Conservation (phyloP, 352 stramenopile genomes). For the Phytopythium chamaehyphon region DNA sequence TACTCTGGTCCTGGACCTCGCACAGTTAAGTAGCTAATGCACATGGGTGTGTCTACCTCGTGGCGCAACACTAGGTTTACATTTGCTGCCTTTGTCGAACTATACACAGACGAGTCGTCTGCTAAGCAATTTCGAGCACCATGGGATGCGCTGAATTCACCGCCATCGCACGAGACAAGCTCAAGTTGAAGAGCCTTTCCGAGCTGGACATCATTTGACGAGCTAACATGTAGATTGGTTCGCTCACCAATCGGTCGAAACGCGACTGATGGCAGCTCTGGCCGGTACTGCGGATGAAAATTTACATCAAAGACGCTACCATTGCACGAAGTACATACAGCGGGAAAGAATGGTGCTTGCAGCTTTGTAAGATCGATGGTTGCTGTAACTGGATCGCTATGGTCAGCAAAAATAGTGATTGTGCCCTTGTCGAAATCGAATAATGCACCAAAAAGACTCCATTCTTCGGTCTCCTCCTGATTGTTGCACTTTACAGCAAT, state of each 20-base stretch:
- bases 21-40: constrained; percentile 63
- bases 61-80: constrained; percentile 81
- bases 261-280: constrained; percentile 39
- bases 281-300: constrained; percentile 55
- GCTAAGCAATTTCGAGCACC: constrained; percentile 59
- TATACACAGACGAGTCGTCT: constrained; percentile 82
- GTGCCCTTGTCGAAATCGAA: constrained; percentile 72
- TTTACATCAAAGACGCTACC: constrained; percentile 56
- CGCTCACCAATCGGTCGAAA: constrained; percentile 31
- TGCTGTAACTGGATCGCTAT: constrained; percentile 33
- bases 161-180: constrained; percentile 66
- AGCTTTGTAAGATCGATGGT: constrained; percentile 25
- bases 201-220: constrained; percentile 60
- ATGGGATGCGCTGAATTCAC: constrained; percentile 78
- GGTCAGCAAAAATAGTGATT: constrained; percentile 48
- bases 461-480: constrained; percentile 28
- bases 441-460: constrained; percentile 56
- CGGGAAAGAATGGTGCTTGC: constrained; percentile 44
- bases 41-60: constrained; percentile 77
- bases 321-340: constrained; percentile 69
- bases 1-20: constrained; percentile 75
- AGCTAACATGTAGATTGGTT: constrained; percentile 36
- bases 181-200: constrained; percentile 70
- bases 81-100: constrained; percentile 63
- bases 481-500: constrained; percentile 35